Base-by-base conservation (phyloP, 139 green algal species). In the Diplosphaera chodatii region DNA sequence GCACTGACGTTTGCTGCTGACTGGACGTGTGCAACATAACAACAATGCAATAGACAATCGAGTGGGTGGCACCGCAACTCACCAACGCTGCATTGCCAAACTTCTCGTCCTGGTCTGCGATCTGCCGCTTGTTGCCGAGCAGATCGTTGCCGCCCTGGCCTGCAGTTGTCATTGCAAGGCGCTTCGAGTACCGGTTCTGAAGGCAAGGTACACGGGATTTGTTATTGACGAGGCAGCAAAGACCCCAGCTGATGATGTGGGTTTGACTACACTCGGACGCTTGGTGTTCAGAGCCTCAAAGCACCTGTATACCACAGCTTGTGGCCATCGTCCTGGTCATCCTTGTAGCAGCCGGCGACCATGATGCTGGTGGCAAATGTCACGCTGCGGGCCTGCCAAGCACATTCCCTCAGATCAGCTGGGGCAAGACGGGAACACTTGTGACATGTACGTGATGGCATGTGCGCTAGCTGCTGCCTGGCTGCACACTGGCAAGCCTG, bases 111-210 rank as follows among this genome's bases (percentile, higher is more conserved):
- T 90, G 85, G 40, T 83, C 76, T 4, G 62, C 34, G 16, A 73
- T 37, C 70, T 90, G 85, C 68, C 75, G 62, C 41, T 71, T 79
- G 31, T 81, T 76, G 34, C 79, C 74, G 67, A 89, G 76, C 64
- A 89, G 73, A 63, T 89, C 77, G 32, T 85, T 85, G 30, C 79
- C 82, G 31, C 84, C 84, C 63, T 84, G 71, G 28, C 83, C 82
- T 86, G 77, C 55, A 48, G n/a, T n/a, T n/a, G n/a, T n/a, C n/a
- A n/a, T n/a, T n/a, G n/a, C n/a, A n/a, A n/a, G n/a, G n/a, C n/a
- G n/a, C n/a, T n/a, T n/a, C n/a, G n/a, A 3, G 23, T 30, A 64
- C 28, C 1, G 25, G 29, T 27, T 33, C 37, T 6, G 1, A 40
- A 72, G 40, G 6, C 27, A n/a, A 2, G 30, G 1, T 64, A 65